Base-by-base conservation (phyloP, 2,329 filamentous ascomycete genomes). In the Fusarium acutatum region DNA sequence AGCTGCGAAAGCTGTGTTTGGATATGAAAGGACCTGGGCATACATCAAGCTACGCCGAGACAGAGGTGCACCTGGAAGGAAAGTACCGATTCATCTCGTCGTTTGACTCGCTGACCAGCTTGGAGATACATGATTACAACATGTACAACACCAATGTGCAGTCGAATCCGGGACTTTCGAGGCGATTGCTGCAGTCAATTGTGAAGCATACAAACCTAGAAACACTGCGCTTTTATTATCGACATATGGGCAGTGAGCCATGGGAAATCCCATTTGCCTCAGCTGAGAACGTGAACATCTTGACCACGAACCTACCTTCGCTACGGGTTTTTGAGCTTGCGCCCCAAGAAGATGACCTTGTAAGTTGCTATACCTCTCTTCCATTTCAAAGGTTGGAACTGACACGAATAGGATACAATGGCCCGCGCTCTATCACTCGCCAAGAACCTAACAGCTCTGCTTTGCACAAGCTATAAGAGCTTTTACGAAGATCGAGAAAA, bases 11-110 rank as follows among this genome's bases (percentile, higher is more conserved):
- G 1, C 24, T 71, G 3, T 30, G 7, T 1, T 4, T 71, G 5
- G 10, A 57, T 0, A 60, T 71, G 69, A 6, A 17, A 0, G 67
- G 20, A 5, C 9, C 22, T 13, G n/a, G 1, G 0, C 0, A 2
- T 3, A 4, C n/a, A 0, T n/a, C 35, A 1, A 17, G 7, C 26
- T 41, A 50, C 3, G 7, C 7, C 1, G 17, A 28, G 2, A 32
- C 28, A 1, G 69, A 72, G 28, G 13, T 26, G 2, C 10, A 47
- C 2, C 28, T 71, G 2, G 47, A 67, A 6, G 32, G 20, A 3
- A 40, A 47, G 6, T 72, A 60, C 11, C 54, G 64, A 15, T 72
- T 72, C 2, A 44, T 72, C 4, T 40, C 12, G 2, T 58, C 69
- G 0, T 72, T 72, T 13, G 54, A 64, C 9, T 58, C 49, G 1